Base-by-base conservation (phyloP, 257 asterid species). In the Primulina huaijiensis region DNA sequence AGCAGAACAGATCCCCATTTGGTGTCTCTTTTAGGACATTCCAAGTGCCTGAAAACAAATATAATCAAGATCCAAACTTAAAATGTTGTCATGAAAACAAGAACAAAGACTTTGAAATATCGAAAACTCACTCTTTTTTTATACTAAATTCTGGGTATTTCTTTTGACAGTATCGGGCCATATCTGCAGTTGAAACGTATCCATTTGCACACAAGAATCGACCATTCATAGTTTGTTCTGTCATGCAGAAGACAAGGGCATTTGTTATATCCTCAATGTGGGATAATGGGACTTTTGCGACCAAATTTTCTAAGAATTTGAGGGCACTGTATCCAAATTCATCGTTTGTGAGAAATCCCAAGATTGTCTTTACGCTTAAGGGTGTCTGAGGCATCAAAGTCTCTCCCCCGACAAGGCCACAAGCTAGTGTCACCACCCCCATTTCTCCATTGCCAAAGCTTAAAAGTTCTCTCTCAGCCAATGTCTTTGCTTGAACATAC, bases 341-440 rank as follows among this genome's bases (percentile, higher is more conserved):
- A 43, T 87, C 82, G 5, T 75, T 68, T 0, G 78, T 60, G 6
- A 65, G 38, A n/a, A 53, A 72, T 0, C 86, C 60, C 71, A 81
- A 17, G 40, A 76, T 10, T 2, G 7, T 8, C 1, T 6, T 57
- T 60, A 38, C 19, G 64, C 80, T 87, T 17, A 2, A 50, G 2
- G 84, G n/a, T 1, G 77, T 29, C 20, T 9, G 23, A n/a, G 73
- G 60, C 73, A 74, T 11, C 38, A 71, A 64, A 43, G 71, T 60
- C 7, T 67, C 78, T 60, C 88, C 89, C 2, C 94, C 87, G 14
- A 87, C 90, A 43, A 85, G 82, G 61, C 85, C 89, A 62, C 81
- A 78, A 8, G 25, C 72, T 33, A 87, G 74, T 59, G 83, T 76
- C 11, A 83, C 82, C 52, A 76, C 85, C 59, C 78, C 82, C 62